Conservation (phyloP, 1,139 yeast genomes). For the Saccharomyces uvarum region DNA sequence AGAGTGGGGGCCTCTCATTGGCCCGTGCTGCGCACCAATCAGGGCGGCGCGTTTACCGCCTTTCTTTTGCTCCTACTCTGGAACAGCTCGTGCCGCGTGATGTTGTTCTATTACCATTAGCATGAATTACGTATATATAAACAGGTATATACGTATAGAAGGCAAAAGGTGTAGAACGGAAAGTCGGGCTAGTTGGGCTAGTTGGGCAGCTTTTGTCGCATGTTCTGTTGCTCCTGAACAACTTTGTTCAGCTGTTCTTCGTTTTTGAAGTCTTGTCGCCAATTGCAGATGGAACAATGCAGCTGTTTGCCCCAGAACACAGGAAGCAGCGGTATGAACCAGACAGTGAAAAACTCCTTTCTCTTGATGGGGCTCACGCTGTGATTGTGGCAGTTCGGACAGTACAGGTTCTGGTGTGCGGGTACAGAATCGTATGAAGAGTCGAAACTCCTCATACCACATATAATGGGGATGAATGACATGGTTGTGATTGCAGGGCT, state of each 20-base stretch:
- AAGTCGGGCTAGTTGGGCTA: neutral
- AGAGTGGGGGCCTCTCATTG: constrained; percentile 1
- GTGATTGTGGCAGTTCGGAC: constrained; percentile 39
- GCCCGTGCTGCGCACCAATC: neutral
- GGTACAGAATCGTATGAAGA: constrained; percentile 12
- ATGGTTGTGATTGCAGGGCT: neutral
- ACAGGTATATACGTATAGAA: neutral
- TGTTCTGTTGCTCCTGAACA: constrained; percentile 24
- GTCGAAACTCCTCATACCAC: constrained; percentile 4
- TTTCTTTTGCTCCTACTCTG: neutral
- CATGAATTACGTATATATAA: neutral
- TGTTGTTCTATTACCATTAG: neutral
- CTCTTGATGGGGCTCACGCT: constrained; percentile 38
- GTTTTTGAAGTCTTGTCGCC: constrained; percentile 38
- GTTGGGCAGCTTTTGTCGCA: constrained; percentile 1
- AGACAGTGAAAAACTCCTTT: constrained; percentile 40
- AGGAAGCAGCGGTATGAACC: constrained; percentile 43
- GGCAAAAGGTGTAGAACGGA: neutral
- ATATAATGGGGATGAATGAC: constrained; percentile 2
- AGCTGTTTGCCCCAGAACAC: constrained; percentile 41
- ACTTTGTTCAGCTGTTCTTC: constrained; percentile 34
- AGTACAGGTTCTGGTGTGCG: constrained; percentile 25
- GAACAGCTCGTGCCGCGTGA: neutral
- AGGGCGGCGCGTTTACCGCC: neutral
- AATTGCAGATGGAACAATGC: constrained; percentile 39